Evolutionary conservation across 2,329 filamentous ascomycete genomes (phyloP).

Genomic region (Grosmannia huntii): DNA sequence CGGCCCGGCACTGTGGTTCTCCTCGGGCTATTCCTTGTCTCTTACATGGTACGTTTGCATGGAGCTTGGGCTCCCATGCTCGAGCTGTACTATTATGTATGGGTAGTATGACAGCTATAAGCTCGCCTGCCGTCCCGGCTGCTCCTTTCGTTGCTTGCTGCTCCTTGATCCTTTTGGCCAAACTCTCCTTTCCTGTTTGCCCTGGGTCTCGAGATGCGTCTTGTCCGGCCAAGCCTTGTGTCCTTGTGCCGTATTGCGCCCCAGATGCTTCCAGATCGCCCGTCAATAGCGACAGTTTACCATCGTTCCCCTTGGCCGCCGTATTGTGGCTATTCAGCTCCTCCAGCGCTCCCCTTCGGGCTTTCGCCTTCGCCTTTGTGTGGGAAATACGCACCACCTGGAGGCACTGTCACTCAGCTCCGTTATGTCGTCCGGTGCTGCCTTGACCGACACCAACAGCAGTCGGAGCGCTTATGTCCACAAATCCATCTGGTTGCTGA

Average conservation of each 20-base stretch:
- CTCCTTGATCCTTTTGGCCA: not conserved
- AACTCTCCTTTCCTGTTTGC: not conserved
- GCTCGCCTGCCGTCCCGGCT: not conserved
- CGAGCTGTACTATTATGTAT: not conserved
- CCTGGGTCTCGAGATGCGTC: not conserved
- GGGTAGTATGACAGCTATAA: not conserved
- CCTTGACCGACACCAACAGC: not conserved
- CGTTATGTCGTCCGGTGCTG: not conserved
- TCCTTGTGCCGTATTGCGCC: not conserved
- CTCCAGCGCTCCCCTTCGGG: not conserved
- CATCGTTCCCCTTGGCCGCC: not conserved
- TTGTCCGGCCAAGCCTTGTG: not conserved
- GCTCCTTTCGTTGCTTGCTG: not conserved
- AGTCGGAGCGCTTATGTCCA: conserved; percentile 2
- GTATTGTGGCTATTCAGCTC: not conserved
- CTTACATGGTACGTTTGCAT: not conserved
- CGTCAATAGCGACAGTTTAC: not conserved
- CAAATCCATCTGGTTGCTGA: conserved; percentile 11
- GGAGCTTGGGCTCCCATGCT: not conserved
- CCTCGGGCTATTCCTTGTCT: not conserved
- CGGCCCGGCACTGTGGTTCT: not conserved
- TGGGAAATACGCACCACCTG: not conserved
- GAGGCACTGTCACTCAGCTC: not conserved
- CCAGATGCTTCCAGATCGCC: not conserved
- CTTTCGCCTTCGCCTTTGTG: not conserved